Percentiles rank a stretch among this genome's conserved stretches.
phyloP scores from a whole-genome alignment of 2,329 filamentous ascomycete genomes.

The Paecilomyces sp. region DNA sequence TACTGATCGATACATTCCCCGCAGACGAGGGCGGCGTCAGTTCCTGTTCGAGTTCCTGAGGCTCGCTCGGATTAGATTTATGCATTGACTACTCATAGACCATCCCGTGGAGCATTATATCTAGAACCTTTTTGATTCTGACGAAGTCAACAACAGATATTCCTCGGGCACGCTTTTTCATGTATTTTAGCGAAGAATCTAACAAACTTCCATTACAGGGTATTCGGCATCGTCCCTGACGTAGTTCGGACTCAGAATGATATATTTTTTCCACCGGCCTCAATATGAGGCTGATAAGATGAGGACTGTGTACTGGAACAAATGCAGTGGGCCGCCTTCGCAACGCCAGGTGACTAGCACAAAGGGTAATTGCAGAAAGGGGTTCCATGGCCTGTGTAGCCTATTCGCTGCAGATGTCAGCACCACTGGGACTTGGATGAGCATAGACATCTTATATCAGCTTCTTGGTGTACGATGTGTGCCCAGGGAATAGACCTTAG shows the following conservation, averaged over 20 bases:
- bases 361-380: neutral
- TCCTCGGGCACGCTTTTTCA: neutral
- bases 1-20: constrained; percentile 1
- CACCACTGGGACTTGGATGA: neutral
- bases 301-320: too few species aligned
- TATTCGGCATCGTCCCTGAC: too few species aligned
- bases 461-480: too few species aligned
- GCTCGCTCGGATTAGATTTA: neutral
- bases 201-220: too few species aligned
- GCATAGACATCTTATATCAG: neutral
- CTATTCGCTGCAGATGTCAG: neutral
- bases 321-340: too few species aligned
- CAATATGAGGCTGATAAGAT: too few species aligned
- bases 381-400: neutral
- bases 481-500: neutral
- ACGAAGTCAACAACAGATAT: neutral
- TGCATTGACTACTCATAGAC: neutral
- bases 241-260: too few species aligned
- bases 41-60: constrained; percentile 3
- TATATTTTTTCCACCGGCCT: too few species aligned
- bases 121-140: neutral
- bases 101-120: neutral
- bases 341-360: too few species aligned
- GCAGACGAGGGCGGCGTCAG: constrained; percentile 27
- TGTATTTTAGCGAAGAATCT: neutral